phyloP scores from a whole-genome alignment of 139 green algal genomes.

The Coccomyxa sp. region DNA sequence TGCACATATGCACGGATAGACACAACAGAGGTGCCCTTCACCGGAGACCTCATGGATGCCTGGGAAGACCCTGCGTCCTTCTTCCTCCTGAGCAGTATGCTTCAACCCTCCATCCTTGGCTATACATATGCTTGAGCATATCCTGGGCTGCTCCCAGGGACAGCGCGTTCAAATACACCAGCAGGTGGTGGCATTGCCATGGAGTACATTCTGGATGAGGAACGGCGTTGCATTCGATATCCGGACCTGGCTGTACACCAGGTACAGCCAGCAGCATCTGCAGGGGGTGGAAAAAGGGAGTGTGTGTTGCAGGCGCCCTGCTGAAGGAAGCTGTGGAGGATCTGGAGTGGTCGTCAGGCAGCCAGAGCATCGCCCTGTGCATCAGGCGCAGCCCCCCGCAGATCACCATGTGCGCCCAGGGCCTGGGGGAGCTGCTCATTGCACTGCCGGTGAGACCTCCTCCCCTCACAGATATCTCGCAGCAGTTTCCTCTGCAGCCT shows the following conservation, averaged over 20 bases:
- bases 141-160: not conserved
- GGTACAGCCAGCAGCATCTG: not conserved
- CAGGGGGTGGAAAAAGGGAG: not conserved
- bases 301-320: not conserved
- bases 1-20: conserved; percentile 13
- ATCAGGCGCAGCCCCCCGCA: not conserved
- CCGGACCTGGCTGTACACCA: not conserved
- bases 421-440: not conserved
- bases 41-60: conserved; percentile 8
- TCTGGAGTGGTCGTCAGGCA: conserved; percentile 5
- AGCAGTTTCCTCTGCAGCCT: not conserved
- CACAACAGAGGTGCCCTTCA: conserved; percentile 10
- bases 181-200: not conserved
- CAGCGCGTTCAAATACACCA: not conserved
- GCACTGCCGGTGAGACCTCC: not conserved
- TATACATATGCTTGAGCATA: not conserved
- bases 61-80: conserved; percentile 14
- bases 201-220: not conserved
- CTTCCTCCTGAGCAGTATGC: conserved; percentile 10
- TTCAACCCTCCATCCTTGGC: not conserved
- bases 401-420: conserved; percentile 2
- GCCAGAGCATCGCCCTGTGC: not conserved
- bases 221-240: not conserved
- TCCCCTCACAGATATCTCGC: not conserved
- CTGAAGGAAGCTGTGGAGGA: conserved; percentile 17